A percentile compares a stretch with the other conserved stretches of the same genome.
Evolutionary conservation across 2,329 filamentous ascomycete species (phyloP).

Genomic region (Stemphylium beticola): DNA sequence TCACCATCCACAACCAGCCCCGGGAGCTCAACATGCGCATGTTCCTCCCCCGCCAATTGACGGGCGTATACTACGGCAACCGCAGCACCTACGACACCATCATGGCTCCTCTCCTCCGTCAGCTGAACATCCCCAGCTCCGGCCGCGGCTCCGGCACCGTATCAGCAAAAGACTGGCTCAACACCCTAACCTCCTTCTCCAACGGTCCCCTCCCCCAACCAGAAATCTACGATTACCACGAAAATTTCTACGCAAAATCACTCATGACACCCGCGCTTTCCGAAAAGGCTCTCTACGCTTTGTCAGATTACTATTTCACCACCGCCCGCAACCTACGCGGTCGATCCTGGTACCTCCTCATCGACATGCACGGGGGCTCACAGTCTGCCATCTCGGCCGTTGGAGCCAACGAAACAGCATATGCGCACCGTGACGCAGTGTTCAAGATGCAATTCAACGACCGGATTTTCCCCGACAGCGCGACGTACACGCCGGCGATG

Average conservation of each 20-base stretch:
- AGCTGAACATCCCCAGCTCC: conserved; percentile 19
- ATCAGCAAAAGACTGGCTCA: conserved; percentile 20
- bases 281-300: conserved; percentile 22
- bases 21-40: conserved; percentile 37
- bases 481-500: conserved; percentile 42
- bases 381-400: conserved; percentile 17
- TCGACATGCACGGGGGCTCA: conserved; percentile 36
- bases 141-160: conserved; percentile 6
- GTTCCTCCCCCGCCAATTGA: conserved; percentile 25
- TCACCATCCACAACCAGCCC: conserved; percentile 29
- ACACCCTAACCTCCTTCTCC: conserved; percentile 30
- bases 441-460: conserved; percentile 41
- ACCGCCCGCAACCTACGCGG: conserved; percentile 21
- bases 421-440: conserved; percentile 35
- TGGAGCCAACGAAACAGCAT: conserved; percentile 22
- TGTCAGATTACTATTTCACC: conserved; percentile 31
- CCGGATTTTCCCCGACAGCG: conserved; percentile 12
- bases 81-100: conserved; percentile 29
- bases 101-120: conserved; percentile 30
- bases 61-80: conserved; percentile 36
- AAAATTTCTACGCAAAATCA: conserved; percentile 38
- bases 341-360: conserved; percentile 33
- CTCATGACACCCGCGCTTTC: conserved; percentile 32
- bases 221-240: conserved; percentile 31
- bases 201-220: conserved; percentile 27